phyloP scores from a whole-genome alignment of 805 yeast genomes.

The Candida nanaspora region DNA sequence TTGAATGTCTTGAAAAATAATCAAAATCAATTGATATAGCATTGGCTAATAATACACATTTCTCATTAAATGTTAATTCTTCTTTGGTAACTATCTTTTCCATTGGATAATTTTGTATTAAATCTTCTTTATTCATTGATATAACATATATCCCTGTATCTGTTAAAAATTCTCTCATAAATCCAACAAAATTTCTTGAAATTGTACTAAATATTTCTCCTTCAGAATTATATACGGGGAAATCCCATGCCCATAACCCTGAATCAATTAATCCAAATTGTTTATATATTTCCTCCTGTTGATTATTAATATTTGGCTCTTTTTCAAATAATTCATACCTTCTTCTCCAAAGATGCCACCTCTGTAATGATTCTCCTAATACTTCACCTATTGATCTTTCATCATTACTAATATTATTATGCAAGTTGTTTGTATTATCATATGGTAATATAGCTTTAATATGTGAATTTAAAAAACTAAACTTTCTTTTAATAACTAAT shows the following conservation, averaged over 20 bases:
- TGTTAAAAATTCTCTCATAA: conserved; percentile 87
- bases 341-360: conserved; percentile 94
- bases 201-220: conserved; percentile 59
- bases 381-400: conserved; percentile 35
- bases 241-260: conserved; percentile 79
- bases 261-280: conserved; percentile 90
- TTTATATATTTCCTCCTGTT: conserved; percentile 29
- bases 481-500: conserved; percentile 70
- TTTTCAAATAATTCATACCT: conserved; percentile 70
- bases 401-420: too few relatives aligned
- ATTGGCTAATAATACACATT: conserved; percentile 79
- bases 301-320: conserved; percentile 21
- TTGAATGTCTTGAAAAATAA: conserved; percentile 88
- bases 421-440: too few relatives aligned
- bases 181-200: conserved; percentile 91
- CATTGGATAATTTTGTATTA: conserved; percentile 43
- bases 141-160: conserved; percentile 91
- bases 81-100: conserved; percentile 21
- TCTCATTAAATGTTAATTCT: conserved; percentile 60
- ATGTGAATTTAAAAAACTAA: conserved; percentile 83
- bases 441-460: conserved; percentile 68
- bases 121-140: conserved; percentile 68
- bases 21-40: conserved; percentile 94
- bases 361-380: conserved; percentile 84
- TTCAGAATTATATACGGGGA: conserved; percentile 61